phyloP scores from a whole-genome alignment of 208 protist species.

The Acanthamoeba royreba region DNA sequence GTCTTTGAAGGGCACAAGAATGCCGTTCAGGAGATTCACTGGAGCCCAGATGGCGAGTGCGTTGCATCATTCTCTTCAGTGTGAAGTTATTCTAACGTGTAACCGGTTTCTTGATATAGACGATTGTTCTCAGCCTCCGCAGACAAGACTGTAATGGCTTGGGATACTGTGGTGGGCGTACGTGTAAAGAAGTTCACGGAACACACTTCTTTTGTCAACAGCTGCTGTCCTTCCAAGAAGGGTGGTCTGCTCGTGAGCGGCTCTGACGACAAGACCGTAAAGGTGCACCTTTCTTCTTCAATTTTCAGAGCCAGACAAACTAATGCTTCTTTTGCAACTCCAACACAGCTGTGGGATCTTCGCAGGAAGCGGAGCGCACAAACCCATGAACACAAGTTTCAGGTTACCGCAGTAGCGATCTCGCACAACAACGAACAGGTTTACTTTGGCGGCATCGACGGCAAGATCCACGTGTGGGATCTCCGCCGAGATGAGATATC shows the following conservation, averaged over 20 bases:
- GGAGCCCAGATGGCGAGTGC: slow-evolving; percentile 55
- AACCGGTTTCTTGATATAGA: too few relatives aligned
- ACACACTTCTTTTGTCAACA: slow-evolving; percentile 72
- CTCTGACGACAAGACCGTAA: slow-evolving; percentile 66
- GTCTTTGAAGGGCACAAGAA: slow-evolving; percentile 74
- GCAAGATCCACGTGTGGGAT: slow-evolving; percentile 72
- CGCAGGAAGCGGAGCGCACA: not conserved
- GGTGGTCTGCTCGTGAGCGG: slow-evolving; percentile 55
- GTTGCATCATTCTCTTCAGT: not conserved
- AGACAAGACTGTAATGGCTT: slow-evolving; percentile 75
- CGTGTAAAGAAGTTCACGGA: slow-evolving; percentile 67
- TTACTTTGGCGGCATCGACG: slow-evolving; percentile 76
- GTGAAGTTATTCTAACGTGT: too few relatives aligned
- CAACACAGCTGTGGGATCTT: slow-evolving; percentile 65
- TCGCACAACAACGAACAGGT: slow-evolving; percentile 64
- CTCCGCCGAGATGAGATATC: slow-evolving; percentile 44
- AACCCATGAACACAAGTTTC: slow-evolving; percentile 50
- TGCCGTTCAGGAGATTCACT: slow-evolving; percentile 73
- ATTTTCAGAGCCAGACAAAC: too few relatives aligned
- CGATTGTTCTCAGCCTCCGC: slow-evolving; percentile 58
- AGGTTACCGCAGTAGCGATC: slow-evolving; percentile 67
- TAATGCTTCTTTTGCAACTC: not conserved
- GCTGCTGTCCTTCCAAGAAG: slow-evolving; percentile 49
- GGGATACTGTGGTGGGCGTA: slow-evolving; percentile 64
- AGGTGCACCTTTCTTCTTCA: too few relatives aligned